A percentile compares a stretch with the other conserved stretches of the same genome.
Conservation (phyloP, 139 green algal genomes). For the Chlamydomonas sp. region DNA sequence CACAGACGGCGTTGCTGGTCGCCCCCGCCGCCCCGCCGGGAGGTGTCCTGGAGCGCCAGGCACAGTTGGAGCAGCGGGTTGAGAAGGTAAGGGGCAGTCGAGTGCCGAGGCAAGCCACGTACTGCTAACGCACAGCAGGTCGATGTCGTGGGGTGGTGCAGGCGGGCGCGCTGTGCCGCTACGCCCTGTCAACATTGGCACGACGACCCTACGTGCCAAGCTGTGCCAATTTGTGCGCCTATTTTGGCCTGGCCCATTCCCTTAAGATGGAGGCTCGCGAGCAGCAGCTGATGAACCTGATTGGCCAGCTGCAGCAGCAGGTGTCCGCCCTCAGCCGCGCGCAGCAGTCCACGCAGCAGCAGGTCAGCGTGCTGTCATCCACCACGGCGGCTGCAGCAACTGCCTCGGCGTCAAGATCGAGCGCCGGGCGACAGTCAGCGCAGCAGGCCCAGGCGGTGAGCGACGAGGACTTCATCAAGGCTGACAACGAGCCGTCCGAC, state of each 20-base stretch:
- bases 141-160: too few species aligned
- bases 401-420: neutral
- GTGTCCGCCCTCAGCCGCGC: slow-evolving; percentile 23
- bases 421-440: too few species aligned
- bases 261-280: slow-evolving; percentile 24
- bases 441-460: neutral
- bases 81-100: slow-evolving; percentile 7
- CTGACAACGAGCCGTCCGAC: neutral
- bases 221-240: too few species aligned
- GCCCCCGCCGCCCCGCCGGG: neutral
- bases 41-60: slow-evolving; percentile 19
- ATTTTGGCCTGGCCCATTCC: neutral
- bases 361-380: neutral
- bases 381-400: neutral
- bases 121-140: neutral
- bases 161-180: too few species aligned
- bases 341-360: slow-evolving; percentile 18
- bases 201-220: too few species aligned
- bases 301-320: slow-evolving; percentile 18
- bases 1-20: too few species aligned
- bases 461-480: slow-evolving; percentile 35
- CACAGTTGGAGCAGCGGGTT: slow-evolving; percentile 15
- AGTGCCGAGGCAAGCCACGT: neutral
- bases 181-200: too few species aligned
- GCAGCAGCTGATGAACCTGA: slow-evolving; percentile 22